Base-by-base conservation (phyloP, 768 basidiomycete genomes). In the Boletellus ananas region DNA sequence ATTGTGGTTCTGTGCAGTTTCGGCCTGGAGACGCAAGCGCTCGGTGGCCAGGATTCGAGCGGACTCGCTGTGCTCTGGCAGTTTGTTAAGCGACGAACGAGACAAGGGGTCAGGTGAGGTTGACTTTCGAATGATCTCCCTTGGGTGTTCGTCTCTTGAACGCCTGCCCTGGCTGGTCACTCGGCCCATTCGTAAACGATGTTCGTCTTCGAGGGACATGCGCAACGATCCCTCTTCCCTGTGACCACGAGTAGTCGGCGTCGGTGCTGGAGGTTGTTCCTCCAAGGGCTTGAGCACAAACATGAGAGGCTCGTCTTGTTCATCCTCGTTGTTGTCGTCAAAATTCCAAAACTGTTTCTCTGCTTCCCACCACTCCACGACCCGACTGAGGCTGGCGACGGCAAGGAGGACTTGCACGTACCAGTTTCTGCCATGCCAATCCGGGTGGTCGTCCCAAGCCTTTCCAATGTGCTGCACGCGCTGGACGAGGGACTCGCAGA, bases 271-370 rank as follows among this genome's bases (percentile, higher is more conserved):
- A 47, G 58, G 71, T 37, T 58, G 73, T 29, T 90, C 89, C 34
- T 85, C 86, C 17, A 79, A 81, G 0, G 95, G 87, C 67, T 95
- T 96, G 67, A 93, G 86, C 48, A 98, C 92, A 62, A 98, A 98
- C 57, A 86, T 82, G 43, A 98, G 73, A 1, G 92, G 91, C 57
- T 97, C 95, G 49, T 91, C 87, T 64, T 88, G 84, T 59, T 93
- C 92, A 51, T 90, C 85, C 39, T 89, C 88, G 54, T 88, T 86
- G 59, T 90, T 86, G 63, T 92, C 90, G 63, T 94, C 90, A 65
- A 97, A 98, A 62, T 96, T 96, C 96, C 96, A 99, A 70, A 99
- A 99, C 58, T 94, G 92, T 63, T 94, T 94, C 74, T 98, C 95
- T 11, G 96, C 96, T 69, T 96, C 94, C 93, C 94, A 97, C 95